Base-by-base conservation (phyloP, 176 grass and related monocot species). In the Triticum dicoccoides region DNA sequence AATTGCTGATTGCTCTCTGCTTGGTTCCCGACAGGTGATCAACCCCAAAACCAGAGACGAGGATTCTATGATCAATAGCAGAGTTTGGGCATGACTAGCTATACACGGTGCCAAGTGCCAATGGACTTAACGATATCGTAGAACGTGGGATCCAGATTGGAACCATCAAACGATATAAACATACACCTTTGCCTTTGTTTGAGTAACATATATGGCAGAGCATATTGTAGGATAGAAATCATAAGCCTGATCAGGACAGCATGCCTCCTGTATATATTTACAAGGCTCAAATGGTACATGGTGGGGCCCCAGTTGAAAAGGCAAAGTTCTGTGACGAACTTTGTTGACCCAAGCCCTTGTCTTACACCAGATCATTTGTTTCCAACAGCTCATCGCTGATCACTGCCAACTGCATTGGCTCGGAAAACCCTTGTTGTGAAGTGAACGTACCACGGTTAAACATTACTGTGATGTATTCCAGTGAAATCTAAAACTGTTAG, bases 11-110 rank as follows among this genome's bases (percentile, higher is more conserved):
- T 45, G 12, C 12, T 66, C 12, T 80, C 52, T 89, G 2, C 34
- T 89, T 80, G 45, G 10, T 56, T 37, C 10, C 8, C 27, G 11
- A 8, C 87, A 93, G 94, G 84, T 84, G 87, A 89, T 47, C 85
- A 67, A 68, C 91, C 82, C 70, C 91, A 86, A 90, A 75, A 84
- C 37, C 85, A 83, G 88, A 93, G 89, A 86, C 73, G 76, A 29
- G 85, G 89, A 49, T 93, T 96, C 79, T 91, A 90, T 74, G 94
- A 92, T 72, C 91, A 93, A 71, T 96, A 90, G 82, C 71, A 72
- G 78, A 76, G 61, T 82, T 24, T 81, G 51, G 37, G 10, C 47
- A 47, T 77, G 20, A 81, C 61, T 85, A 44, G 15, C 38, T 61
- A 54, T 80, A 85, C 77, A 88, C 17, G 49, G 70, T 61, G 51